Evolutionary conservation across 306 rosid genomes (phyloP).

Genomic region (Cucurbita maxima): DNA sequence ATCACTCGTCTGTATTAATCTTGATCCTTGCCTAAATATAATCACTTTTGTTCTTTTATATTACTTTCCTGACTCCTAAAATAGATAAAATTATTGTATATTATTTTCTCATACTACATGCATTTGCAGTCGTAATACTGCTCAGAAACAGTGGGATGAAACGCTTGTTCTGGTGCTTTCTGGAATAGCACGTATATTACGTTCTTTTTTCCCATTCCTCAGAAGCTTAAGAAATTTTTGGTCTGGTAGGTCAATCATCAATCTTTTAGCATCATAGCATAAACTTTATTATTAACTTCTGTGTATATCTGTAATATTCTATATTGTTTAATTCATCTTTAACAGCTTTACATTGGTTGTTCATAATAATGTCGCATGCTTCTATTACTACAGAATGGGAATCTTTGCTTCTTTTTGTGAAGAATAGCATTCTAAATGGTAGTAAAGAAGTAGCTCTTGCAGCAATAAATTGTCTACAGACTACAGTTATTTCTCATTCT

Average conservation of each 20-base stretch:
- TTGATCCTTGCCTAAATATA: neutral
- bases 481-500: slow-evolving; percentile 72
- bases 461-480: slow-evolving; percentile 81
- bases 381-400: slow-evolving; percentile 70
- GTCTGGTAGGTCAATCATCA: slow-evolving; percentile 52
- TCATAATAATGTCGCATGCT: slow-evolving; percentile 1
- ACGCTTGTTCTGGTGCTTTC: slow-evolving; percentile 84
- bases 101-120: slow-evolving; percentile 9
- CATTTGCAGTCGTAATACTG: slow-evolving; percentile 86
- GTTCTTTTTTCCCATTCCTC: slow-evolving; percentile 80
- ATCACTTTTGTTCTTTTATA: neutral
- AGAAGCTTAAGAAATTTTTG: slow-evolving; percentile 62
- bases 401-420: slow-evolving; percentile 70
- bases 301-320: neutral
- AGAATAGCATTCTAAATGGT: slow-evolving; percentile 61
- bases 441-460: slow-evolving; percentile 97
- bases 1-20: slow-evolving; percentile 60
- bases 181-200: slow-evolving; percentile 80
- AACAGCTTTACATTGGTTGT: neutral
- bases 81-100: neutral
- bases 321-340: neutral
- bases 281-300: neutral
- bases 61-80: slow-evolving; percentile 4
- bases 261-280: slow-evolving; percentile 8
- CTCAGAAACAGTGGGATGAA: slow-evolving; percentile 99